Evolutionary conservation across 2,329 filamentous ascomycete genomes (phyloP).

Genomic region (Claviceps lovelessii): DNA sequence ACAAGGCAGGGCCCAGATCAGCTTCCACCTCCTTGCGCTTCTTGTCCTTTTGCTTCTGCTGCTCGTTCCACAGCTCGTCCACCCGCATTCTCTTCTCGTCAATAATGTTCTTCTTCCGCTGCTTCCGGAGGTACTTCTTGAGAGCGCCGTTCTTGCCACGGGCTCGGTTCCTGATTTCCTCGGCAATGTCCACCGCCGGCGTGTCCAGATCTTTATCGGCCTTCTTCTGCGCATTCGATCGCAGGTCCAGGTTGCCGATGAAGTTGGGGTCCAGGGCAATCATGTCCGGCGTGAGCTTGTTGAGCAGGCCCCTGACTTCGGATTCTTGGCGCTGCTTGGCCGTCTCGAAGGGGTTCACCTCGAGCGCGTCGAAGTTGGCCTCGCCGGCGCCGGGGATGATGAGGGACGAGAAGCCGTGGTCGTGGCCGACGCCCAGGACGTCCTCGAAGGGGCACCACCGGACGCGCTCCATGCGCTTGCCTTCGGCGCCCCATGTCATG

Average conservation of each 20-base stretch:
- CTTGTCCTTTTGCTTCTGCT: slow-evolving; percentile 50
- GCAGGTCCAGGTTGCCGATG: slow-evolving; percentile 73
- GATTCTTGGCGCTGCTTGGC: slow-evolving; percentile 81
- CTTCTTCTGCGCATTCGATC: slow-evolving; percentile 61
- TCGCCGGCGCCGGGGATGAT: slow-evolving; percentile 92
- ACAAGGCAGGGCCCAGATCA: slow-evolving; percentile 73
- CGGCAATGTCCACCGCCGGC: slow-evolving; percentile 41
- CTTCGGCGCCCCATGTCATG: slow-evolving; percentile 84
- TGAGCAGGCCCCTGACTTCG: slow-evolving; percentile 79
- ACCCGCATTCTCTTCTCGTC: slow-evolving; percentile 85
- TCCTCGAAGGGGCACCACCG: slow-evolving; percentile 94
- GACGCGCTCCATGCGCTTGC: slow-evolving; percentile 63
- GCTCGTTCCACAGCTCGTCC: slow-evolving; percentile 66
- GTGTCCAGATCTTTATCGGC: slow-evolving; percentile 69
- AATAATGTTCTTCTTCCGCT: slow-evolving; percentile 82
- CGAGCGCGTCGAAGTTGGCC: slow-evolving; percentile 86
- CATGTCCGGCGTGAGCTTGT: slow-evolving; percentile 94
- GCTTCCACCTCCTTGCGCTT: slow-evolving; percentile 49
- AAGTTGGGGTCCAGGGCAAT: slow-evolving; percentile 89
- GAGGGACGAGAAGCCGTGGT: slow-evolving; percentile 75
- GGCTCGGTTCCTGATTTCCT: slow-evolving; percentile 59
- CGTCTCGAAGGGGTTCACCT: slow-evolving; percentile 91
- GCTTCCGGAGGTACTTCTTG: slow-evolving; percentile 81
- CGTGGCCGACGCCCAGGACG: slow-evolving; percentile 71
- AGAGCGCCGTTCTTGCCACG: slow-evolving; percentile 82